Percentiles rank a stretch among this genome's conserved stretches.
These are phyloP conservation scores for Pichia occidentalis DNA, from an alignment of 805 yeast species.

Conservation along the genomic window DNA sequence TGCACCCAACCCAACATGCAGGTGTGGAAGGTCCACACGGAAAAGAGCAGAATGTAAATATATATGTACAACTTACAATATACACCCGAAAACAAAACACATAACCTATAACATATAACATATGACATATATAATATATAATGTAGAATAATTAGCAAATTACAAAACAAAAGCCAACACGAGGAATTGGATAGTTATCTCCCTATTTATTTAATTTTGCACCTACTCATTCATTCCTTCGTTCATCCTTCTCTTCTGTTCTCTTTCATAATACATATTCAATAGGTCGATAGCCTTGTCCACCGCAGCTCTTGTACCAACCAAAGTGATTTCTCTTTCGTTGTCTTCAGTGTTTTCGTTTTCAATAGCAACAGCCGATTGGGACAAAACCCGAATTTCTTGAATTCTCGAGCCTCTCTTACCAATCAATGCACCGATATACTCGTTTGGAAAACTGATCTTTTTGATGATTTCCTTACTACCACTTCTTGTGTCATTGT, in stretches of 20 bases:
- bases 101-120: no score
- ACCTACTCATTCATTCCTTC: slow-evolving; percentile 10
- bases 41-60: no score
- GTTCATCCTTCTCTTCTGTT: slow-evolving; percentile 33
- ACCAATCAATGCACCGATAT: slow-evolving; percentile 88
- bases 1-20: no score
- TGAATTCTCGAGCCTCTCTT: slow-evolving; percentile 80
- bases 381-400: slow-evolving; percentile 72
- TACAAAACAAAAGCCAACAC: no score
- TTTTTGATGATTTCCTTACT: slow-evolving; percentile 34
- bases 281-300: slow-evolving; percentile 52
- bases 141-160: no score
- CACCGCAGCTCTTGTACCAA: slow-evolving; percentile 50
- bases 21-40: no score
- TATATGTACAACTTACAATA: no score
- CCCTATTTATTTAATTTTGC: no score
- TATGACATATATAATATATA: no score
- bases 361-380: slow-evolving; percentile 73
- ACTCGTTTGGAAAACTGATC: slow-evolving; percentile 64
- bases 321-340: slow-evolving; percentile 64
- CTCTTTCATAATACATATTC: slow-evolving; percentile 53
- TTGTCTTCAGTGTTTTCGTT: slow-evolving; percentile 52
- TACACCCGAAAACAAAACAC: no score
- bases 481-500: slow-evolving; percentile 12
- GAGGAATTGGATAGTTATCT: no score